These are phyloP conservation scores for Rhizophagus sp. DNA, from an alignment of 192 early-diverging fungal species.

Conservation along the genomic window DNA sequence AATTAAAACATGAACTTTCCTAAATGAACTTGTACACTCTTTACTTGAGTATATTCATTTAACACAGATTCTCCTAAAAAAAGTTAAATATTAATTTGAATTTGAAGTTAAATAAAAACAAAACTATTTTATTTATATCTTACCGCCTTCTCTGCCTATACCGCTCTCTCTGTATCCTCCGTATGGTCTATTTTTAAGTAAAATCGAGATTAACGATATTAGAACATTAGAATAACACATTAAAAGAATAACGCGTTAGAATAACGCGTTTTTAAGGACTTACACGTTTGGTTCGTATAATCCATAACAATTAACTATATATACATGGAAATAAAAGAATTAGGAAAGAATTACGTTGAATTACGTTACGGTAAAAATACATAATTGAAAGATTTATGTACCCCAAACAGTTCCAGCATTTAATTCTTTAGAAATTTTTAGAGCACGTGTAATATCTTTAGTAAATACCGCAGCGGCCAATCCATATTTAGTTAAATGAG, in stretches of 20 bases:
- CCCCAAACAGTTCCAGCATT: constrained; percentile 65
- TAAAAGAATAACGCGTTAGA: too few relatives aligned
- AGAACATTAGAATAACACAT: too few relatives aligned
- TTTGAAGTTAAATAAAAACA: too few relatives aligned
- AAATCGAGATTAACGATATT: too few relatives aligned
- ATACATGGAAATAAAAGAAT: neutral
- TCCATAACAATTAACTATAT: constrained; percentile 26
- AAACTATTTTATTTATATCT: constrained; percentile 46
- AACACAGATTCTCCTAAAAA: neutral
- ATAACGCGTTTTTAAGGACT: neutral
- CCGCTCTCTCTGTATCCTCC: constrained; percentile 76
- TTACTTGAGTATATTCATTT: neutral
- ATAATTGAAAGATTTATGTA: constrained; percentile 12
- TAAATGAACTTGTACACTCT: constrained; percentile 10
- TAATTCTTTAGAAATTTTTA: constrained; percentile 51
- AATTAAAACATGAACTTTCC: neutral
- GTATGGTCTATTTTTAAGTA: constrained; percentile 48
- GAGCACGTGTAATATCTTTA: constrained; percentile 56
- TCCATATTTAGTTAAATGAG: constrained; percentile 76
- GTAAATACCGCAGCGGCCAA: constrained; percentile 79
- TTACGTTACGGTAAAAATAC: neutral
- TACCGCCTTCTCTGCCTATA: constrained; percentile 60
- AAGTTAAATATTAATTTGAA: too few relatives aligned
- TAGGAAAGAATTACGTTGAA: constrained; percentile 23
- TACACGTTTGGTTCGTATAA: neutral